Conservation (phyloP, 2,329 filamentous ascomycete species). For the Penicillium oxalicum region DNA sequence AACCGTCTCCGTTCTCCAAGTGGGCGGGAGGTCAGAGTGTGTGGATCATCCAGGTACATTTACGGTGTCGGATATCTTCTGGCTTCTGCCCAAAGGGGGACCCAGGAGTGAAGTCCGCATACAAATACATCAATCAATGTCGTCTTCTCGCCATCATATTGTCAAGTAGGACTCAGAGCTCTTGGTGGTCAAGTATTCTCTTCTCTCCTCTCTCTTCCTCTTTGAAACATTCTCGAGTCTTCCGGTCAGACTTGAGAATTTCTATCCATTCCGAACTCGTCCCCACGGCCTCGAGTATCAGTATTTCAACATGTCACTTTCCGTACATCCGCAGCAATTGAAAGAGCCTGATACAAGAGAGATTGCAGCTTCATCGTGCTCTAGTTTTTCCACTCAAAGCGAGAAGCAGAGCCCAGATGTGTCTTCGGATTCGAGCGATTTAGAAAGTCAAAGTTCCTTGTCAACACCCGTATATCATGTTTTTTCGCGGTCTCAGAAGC, state of each 20-base stretch:
- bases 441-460: constrained; percentile 13
- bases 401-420: constrained; percentile 13
- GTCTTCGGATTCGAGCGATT: constrained; percentile 12
- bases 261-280: too few species aligned
- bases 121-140: too few species aligned
- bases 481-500: constrained; percentile 31
- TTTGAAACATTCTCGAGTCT: too few species aligned
- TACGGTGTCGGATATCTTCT: background rate
- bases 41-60: background rate
- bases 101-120: too few species aligned
- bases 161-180: too few species aligned
- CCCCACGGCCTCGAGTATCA: too few species aligned
- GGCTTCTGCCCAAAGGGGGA: too few species aligned
- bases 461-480: constrained; percentile 25
- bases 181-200: too few species aligned
- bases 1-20: too few species aligned
- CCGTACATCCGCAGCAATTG: constrained; percentile 8
- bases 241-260: too few species aligned
- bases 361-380: constrained; percentile 10
- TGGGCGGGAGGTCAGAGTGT: background rate
- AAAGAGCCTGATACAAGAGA: constrained; percentile 9
- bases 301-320: constrained; percentile 8
- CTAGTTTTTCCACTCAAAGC: constrained; percentile 9
- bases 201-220: too few species aligned
- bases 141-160: too few species aligned